These are phyloP conservation scores for Nyctanthes arbortristis DNA, from an alignment of 257 asterid species.

Conservation along the genomic window DNA sequence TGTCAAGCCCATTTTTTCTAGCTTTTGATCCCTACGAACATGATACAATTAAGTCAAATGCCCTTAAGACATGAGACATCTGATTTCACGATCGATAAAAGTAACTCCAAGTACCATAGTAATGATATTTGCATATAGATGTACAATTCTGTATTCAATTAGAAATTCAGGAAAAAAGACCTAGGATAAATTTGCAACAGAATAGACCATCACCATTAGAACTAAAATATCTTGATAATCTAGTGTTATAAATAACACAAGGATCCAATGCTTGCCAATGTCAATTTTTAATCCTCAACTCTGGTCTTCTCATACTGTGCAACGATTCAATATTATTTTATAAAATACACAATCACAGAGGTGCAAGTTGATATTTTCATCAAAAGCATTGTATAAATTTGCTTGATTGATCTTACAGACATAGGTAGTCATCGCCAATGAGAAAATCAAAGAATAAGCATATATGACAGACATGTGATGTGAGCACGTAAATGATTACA, in stretches of 20 bases:
- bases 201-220: not conserved
- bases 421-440: not conserved
- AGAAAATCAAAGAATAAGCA: not conserved
- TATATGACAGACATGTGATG: not conserved
- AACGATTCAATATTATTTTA: not conserved
- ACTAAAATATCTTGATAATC: not conserved
- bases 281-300: not conserved
- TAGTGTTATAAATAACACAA: not conserved
- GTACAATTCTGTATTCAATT: too few species aligned
- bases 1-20: slow-evolving; percentile 28
- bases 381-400: not conserved
- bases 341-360: not conserved
- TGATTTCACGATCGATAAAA: not conserved
- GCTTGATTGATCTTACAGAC: not conserved
- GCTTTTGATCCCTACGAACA: not conserved
- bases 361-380: too few species aligned
- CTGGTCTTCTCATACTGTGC: not conserved
- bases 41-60: not conserved
- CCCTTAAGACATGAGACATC: not conserved
- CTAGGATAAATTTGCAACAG: not conserved
- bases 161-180: too few species aligned
- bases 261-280: not conserved
- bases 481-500: not conserved
- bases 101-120: not conserved
- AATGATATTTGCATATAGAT: too few species aligned